phyloP scores from a whole-genome alignment of 345 rosid genomes.

The Brassica nigra region DNA sequence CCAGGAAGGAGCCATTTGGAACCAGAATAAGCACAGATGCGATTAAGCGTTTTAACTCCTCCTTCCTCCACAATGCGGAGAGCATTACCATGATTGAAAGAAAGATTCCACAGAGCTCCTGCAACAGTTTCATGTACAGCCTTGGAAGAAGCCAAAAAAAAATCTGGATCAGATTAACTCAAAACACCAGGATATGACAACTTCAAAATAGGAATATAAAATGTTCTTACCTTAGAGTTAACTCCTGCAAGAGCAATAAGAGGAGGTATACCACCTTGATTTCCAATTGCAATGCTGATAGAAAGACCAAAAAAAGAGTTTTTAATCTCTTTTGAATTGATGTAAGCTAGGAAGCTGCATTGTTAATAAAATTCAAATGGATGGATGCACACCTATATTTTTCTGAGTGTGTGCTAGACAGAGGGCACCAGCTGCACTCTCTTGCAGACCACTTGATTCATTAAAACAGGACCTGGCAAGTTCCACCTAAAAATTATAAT shows the following conservation, averaged over 20 bases:
- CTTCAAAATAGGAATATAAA: not conserved
- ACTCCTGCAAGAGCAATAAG: conserved; percentile 64
- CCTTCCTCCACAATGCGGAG: conserved; percentile 73
- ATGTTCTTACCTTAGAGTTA: conserved; percentile 52
- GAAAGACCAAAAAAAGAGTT: too few relatives aligned
- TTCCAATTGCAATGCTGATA: too few relatives aligned
- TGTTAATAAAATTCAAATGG: too few relatives aligned
- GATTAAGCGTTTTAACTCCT: conserved; percentile 65
- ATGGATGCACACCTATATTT: too few relatives aligned
- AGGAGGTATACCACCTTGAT: conserved; percentile 76
- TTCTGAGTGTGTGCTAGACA: conserved; percentile 47
- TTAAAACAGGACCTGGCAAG: conserved; percentile 76
- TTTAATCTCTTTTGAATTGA: too few relatives aligned
- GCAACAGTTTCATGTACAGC: conserved; percentile 91
- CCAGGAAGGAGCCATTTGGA: conserved; percentile 83
- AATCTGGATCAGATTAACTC: conserved; percentile 14
- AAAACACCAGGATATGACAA: not conserved
- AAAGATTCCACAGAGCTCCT: conserved; percentile 88
- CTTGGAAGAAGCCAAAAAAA: conserved; percentile 38
- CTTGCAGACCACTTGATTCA: conserved; percentile 87
- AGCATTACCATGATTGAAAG: conserved; percentile 72
- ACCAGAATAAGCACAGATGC: conserved; percentile 60
- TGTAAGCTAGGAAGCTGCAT: too few relatives aligned
- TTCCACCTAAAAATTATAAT: conserved; percentile 60
- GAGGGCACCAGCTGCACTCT: conserved; percentile 96